Conservation (phyloP, 352 stramenopile genomes). For the Salisapilia sapeloensis region DNA sequence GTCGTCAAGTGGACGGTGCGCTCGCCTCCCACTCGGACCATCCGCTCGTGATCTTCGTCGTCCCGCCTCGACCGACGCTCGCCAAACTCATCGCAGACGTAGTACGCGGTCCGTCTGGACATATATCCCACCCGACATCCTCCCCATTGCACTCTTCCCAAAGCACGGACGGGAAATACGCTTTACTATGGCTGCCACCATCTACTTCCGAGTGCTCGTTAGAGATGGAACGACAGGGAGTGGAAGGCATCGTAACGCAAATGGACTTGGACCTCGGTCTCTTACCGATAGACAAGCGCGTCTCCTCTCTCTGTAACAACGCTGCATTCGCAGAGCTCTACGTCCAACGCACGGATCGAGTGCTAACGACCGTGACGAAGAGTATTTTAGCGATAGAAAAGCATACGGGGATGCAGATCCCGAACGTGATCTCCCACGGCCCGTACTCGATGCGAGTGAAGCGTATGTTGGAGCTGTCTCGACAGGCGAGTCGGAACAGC, state of each 20-base stretch:
- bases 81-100: conserved; percentile 31
- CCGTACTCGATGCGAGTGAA: conserved; percentile 36
- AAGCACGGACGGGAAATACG: conserved; percentile 5
- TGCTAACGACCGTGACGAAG: conserved; percentile 40
- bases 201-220: conserved; percentile 35
- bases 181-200: conserved; percentile 40
- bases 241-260: conserved; percentile 31
- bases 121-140: conserved; percentile 1
- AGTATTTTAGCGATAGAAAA: conserved; percentile 42
- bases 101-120: conserved; percentile 11
- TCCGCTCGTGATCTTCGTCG: conserved; percentile 19
- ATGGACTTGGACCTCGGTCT: conserved; percentile 33
- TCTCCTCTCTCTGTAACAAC: conserved; percentile 45
- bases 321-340: conserved; percentile 53
- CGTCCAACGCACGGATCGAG: conserved; percentile 33
- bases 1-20: conserved; percentile 12
- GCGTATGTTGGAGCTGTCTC: conserved; percentile 35
- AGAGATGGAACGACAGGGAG: conserved; percentile 61
- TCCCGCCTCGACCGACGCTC: conserved; percentile 24
- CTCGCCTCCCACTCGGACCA: neutral
- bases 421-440: conserved; percentile 24
- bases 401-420: conserved; percentile 12
- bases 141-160: conserved; percentile 2
- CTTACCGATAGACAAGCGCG: conserved; percentile 32
- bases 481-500: conserved; percentile 13